Evolutionary conservation across 2,329 filamentous ascomycete species (phyloP), one percentile per base, ranked within the genome.

Genomic region (Colletotrichum sp.): DNA sequence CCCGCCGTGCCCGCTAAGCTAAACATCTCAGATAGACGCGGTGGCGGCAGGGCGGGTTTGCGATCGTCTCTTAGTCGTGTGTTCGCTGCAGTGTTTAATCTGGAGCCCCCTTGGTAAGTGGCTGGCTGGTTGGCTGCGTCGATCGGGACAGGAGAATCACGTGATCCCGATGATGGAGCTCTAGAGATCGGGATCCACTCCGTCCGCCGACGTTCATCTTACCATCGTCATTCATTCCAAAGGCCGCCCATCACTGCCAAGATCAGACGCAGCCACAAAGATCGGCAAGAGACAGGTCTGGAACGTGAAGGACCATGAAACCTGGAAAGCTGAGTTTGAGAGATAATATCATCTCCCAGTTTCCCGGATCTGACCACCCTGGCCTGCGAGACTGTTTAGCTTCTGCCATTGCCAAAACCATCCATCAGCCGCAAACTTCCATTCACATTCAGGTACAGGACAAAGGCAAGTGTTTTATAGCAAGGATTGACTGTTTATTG

Each of bases 401-500:
- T 9, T 13, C 10, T 63, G 13, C 8, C 28, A 34, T 24, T 63
- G 28, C 44, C 18, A 21, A 21, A 52, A 52, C 2, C n/a, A 52
- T 21, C 44, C 44, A 52, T 8, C n/a, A 63, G 30, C 30, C 30
- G 7, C 9, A 21, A 21, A 24, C 6, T 34, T 60, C 28, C n/a
- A 44, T n/a, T 28, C 2, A 24, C 10, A 21, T 5, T 16, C 18
- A 21, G 8, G 8, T 4, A 24, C 10, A 21, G 26, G n/a, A 39
- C 49, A 36, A 16, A 28, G 18, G 21, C 44, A 32, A n/a, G 16
- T 52, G 24, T 15, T 66, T 32, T 13, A 24, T 28, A 64, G 9
- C 39, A 76, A 76, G 18, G 71, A 76, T 69, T 55, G 74, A 76
- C 71, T 65, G 15, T 69, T 76, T 75, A 64, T 75, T 71, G 9